Conservation (phyloP, 2,329 filamentous ascomycete genomes). For the Mariannaea sp. region DNA sequence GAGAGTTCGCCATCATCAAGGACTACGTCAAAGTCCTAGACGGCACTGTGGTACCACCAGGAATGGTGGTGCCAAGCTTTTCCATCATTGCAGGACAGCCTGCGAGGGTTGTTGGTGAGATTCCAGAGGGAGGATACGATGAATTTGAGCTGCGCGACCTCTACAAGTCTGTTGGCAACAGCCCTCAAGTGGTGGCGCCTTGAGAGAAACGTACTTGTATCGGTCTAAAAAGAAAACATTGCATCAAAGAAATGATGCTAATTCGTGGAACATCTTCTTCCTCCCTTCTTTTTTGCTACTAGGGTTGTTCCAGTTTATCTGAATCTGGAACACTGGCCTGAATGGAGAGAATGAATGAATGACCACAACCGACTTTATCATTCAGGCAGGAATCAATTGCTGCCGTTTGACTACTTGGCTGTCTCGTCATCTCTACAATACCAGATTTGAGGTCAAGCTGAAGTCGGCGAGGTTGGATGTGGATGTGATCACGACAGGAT, state of each 20-base stretch:
- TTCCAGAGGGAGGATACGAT: slow-evolving; percentile 72
- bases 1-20: slow-evolving; percentile 89
- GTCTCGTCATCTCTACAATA: too few relatives aligned
- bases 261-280: background rate
- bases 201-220: slow-evolving; percentile 22
- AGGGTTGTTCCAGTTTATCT: too few relatives aligned
- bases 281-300: too few relatives aligned
- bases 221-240: background rate
- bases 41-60: slow-evolving; percentile 78
- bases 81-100: slow-evolving; percentile 87
- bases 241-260: background rate
- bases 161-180: slow-evolving; percentile 68
- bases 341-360: too few relatives aligned
- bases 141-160: slow-evolving; percentile 67
- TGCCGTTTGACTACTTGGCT: too few relatives aligned
- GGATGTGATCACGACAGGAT: too few relatives aligned
- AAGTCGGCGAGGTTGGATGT: too few relatives aligned
- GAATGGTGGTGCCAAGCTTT: slow-evolving; percentile 92
- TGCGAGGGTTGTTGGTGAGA: slow-evolving; percentile 78
- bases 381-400: too few relatives aligned
- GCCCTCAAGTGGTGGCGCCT: slow-evolving; percentile 44
- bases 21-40: slow-evolving; percentile 91
- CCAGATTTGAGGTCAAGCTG: too few relatives aligned
- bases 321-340: too few relatives aligned
- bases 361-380: too few relatives aligned